Evolutionary conservation across 2,329 filamentous ascomycete species (phyloP).

Genomic region (Phialophora macrospora): DNA sequence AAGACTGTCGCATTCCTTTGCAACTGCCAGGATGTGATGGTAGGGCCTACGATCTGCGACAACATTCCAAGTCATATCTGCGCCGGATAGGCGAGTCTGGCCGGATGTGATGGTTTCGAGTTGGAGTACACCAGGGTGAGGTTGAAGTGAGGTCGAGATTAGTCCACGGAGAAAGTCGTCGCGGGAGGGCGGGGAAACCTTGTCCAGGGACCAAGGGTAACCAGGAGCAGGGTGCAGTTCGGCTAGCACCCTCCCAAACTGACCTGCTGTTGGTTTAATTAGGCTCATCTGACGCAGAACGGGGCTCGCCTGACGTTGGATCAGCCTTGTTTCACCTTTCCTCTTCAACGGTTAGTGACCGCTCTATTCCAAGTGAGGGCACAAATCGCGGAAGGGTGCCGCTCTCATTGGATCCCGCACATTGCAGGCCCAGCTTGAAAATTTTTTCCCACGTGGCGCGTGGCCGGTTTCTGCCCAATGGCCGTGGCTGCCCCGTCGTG

Average conservation of each 20-base stretch:
- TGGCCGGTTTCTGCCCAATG: conserved; percentile 13
- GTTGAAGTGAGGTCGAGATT: background rate
- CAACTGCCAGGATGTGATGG: background rate
- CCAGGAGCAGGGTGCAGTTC: conserved; percentile 1
- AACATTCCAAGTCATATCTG: background rate
- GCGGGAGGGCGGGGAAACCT: conserved; percentile 23
- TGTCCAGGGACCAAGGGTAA: conserved; percentile 10
- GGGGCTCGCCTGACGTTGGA: conserved; percentile 38
- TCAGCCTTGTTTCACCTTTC: conserved; percentile 35
- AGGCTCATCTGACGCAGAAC: conserved; percentile 34
- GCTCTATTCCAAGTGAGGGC: conserved; percentile 26
- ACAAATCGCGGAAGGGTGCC: conserved; percentile 20
- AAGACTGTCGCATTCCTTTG: background rate
- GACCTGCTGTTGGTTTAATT: conserved; percentile 21
- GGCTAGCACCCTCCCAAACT: conserved; percentile 15
- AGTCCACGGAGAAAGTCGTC: conserved; percentile 39
- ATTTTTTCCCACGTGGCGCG: conserved; percentile 35
- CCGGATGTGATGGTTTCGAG: background rate
- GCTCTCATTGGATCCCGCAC: conserved; percentile 35
- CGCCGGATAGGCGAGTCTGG: background rate
- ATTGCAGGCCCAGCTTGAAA: conserved; percentile 29
- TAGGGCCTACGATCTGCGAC: background rate
- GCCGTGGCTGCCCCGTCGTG: background rate
- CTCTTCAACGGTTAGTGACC: conserved; percentile 11
- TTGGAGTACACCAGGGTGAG: background rate